Conservation (phyloP, 257 asterid genomes). For the Primulina eburnea region DNA sequence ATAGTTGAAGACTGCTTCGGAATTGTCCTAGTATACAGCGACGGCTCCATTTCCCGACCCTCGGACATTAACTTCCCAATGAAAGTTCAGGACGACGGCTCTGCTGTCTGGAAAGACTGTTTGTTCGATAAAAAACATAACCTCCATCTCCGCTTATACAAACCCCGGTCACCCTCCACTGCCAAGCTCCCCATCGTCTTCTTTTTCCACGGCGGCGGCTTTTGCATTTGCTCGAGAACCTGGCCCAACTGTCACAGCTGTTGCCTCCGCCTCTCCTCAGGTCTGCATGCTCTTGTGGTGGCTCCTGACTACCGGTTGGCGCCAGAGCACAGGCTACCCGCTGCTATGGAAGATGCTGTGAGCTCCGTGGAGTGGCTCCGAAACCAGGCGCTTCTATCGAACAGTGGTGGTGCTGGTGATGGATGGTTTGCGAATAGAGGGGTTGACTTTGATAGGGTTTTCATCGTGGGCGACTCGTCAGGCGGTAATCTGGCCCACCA, state of each 20-base stretch:
- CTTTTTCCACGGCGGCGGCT: constrained; percentile 80
- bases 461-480: constrained; percentile 72
- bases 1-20: constrained; percentile 57
- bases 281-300: constrained; percentile 48
- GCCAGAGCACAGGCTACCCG: constrained; percentile 75
- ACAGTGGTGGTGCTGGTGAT: constrained; percentile 19
- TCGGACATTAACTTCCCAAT: constrained; percentile 30
- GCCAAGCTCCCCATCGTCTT: constrained; percentile 44
- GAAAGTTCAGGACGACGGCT: constrained; percentile 53
- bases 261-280: constrained; percentile 69
- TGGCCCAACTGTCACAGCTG: constrained; percentile 71
- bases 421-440: constrained; percentile 41
- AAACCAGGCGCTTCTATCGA: constrained; percentile 35
- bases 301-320: constrained; percentile 77
- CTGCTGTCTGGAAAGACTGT: constrained; percentile 64
- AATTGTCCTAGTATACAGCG: constrained; percentile 43
- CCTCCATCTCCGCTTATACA: constrained; percentile 69
- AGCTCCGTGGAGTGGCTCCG: constrained; percentile 58
- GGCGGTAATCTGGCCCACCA: constrained; percentile 95
- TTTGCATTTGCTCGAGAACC: constrained; percentile 66
- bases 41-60: constrained; percentile 55
- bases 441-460: constrained; percentile 58
- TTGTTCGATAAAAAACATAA: constrained; percentile 33
- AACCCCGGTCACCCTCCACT: constrained; percentile 33
- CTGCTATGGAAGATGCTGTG: constrained; percentile 52